A percentile compares a stretch with the other conserved stretches of the same genome.
These are phyloP conservation scores for Reutealis trisperma DNA, from an alignment of 345 rosid species.

Conservation along the genomic window DNA sequence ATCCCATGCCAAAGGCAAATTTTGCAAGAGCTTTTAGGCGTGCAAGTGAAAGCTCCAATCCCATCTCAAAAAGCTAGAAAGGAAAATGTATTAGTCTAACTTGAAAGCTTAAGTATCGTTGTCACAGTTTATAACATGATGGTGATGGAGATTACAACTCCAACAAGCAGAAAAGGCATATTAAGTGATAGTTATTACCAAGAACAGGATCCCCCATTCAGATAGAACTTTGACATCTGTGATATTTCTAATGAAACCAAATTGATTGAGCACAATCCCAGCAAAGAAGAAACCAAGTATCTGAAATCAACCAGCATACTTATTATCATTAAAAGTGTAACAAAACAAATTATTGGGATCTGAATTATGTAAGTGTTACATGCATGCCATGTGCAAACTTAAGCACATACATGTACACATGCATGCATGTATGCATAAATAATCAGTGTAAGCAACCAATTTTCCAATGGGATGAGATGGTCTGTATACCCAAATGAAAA, in stretches of 20 bases:
- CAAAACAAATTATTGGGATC: background rate
- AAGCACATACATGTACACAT: background rate
- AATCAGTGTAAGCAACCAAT: background rate
- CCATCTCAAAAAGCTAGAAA: slow-evolving; percentile 97
- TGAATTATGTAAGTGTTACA: background rate
- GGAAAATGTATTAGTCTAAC: slow-evolving; percentile 27
- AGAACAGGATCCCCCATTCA: slow-evolving; percentile 97
- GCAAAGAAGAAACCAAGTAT: slow-evolving; percentile 99
- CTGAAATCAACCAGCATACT: slow-evolving; percentile 44
- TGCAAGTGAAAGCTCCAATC: slow-evolving; percentile 94
- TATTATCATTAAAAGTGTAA: slow-evolving; percentile 2
- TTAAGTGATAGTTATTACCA: slow-evolving; percentile 51
- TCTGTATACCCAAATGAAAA: no score
- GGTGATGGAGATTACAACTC: background rate
- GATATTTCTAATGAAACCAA: slow-evolving; percentile 86
- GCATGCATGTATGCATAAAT: background rate
- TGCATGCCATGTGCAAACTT: background rate
- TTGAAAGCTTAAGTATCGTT: slow-evolving; percentile 7
- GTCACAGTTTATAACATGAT: background rate
- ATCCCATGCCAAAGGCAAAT: slow-evolving; percentile 95
- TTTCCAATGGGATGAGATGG: background rate
- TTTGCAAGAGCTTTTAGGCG: slow-evolving; percentile 96
- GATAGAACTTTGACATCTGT: slow-evolving; percentile 93
- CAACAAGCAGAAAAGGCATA: slow-evolving; percentile 8
- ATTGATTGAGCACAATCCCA: slow-evolving; percentile 85